These are phyloP conservation scores for Coemansia sp. DNA, from an alignment of 192 early-diverging fungal species.

Conservation along the genomic window DNA sequence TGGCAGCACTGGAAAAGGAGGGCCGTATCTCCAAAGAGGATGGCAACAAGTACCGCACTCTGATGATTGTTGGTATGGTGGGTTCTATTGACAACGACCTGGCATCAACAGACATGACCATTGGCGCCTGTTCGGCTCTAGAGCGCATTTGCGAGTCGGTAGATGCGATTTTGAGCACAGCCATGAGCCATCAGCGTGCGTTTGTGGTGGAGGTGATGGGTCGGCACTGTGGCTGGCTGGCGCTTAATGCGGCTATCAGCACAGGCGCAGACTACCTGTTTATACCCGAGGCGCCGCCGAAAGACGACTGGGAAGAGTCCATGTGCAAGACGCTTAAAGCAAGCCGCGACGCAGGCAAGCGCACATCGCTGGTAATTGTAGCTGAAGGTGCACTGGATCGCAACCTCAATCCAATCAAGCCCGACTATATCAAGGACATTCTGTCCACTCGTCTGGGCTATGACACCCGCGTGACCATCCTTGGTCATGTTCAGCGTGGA, in stretches of 20 bases:
- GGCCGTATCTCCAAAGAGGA: constrained; percentile 61
- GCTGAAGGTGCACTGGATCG: constrained; percentile 94
- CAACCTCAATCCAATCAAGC: constrained; percentile 80
- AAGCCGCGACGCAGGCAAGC: constrained; percentile 77
- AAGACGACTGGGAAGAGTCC: constrained; percentile 81
- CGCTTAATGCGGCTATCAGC: constrained; percentile 79
- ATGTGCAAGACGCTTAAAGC: constrained; percentile 79
- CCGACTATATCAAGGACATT: constrained; percentile 80
- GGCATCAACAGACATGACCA: constrained; percentile 88
- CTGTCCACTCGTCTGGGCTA: constrained; percentile 74
- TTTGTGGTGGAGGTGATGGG: constrained; percentile 99
- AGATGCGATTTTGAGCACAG: constrained; percentile 89
- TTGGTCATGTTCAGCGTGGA: constrained; percentile 96
- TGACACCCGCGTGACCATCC: constrained; percentile 90
- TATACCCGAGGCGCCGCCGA: constrained; percentile 91
- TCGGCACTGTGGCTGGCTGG: constrained; percentile 95
- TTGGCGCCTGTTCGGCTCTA: constrained; percentile 89
- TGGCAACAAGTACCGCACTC: constrained; percentile 58
- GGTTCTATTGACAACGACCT: constrained; percentile 98
- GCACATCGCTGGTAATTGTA: constrained; percentile 93
- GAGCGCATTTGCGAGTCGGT: constrained; percentile 95
- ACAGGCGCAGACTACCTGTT: constrained; percentile 96
- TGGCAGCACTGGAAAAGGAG: constrained; percentile 67
- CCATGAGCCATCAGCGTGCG: constrained; percentile 90
- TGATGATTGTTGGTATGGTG: constrained; percentile 95